These are phyloP conservation scores for Torulaspora pretoriensis DNA, from an alignment of 1,139 yeast genomes.

Conservation along the genomic window DNA sequence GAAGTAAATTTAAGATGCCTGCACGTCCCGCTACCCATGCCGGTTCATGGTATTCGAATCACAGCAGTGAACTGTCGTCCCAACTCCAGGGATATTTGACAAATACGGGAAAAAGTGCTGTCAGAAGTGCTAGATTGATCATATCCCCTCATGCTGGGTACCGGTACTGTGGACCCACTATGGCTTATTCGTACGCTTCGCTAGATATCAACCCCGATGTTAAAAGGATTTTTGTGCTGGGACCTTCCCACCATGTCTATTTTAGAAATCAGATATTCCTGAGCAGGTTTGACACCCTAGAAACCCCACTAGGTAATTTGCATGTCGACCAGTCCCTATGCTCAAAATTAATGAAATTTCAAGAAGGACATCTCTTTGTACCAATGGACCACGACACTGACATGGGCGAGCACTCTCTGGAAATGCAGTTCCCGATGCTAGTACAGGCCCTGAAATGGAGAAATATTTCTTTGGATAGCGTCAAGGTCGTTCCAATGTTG, in stretches of 20 bases:
- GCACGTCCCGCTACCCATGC: slow-evolving; percentile 74
- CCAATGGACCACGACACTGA: slow-evolving; percentile 61
- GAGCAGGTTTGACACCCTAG: slow-evolving; percentile 52
- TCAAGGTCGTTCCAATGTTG: slow-evolving; percentile 72
- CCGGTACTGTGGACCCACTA: slow-evolving; percentile 68
- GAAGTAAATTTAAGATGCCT: slow-evolving; percentile 27
- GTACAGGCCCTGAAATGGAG: slow-evolving; percentile 50
- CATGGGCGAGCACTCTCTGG: slow-evolving; percentile 87
- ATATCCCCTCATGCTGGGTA: slow-evolving; percentile 88
- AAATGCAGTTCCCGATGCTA: slow-evolving; percentile 78
- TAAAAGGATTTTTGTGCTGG: slow-evolving; percentile 70
- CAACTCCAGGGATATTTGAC: slow-evolving; percentile 49
- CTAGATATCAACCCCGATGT: slow-evolving; percentile 49
- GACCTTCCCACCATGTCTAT: slow-evolving; percentile 93
- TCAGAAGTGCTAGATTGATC: slow-evolving; percentile 56
- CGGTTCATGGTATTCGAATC: slow-evolving; percentile 78
- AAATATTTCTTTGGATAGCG: slow-evolving; percentile 39
- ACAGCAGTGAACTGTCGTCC: slow-evolving; percentile 40
- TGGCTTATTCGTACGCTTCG: slow-evolving; percentile 72
- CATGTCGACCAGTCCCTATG: slow-evolving; percentile 52
- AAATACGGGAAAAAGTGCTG: slow-evolving; percentile 29
- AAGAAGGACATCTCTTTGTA: slow-evolving; percentile 41
- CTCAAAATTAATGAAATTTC: slow-evolving; percentile 31
- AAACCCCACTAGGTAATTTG: slow-evolving; percentile 78
- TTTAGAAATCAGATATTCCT: slow-evolving; percentile 58